Evolutionary conservation across 805 yeast genomes (phyloP).

Genomic region (Candida nonsorbophila): DNA sequence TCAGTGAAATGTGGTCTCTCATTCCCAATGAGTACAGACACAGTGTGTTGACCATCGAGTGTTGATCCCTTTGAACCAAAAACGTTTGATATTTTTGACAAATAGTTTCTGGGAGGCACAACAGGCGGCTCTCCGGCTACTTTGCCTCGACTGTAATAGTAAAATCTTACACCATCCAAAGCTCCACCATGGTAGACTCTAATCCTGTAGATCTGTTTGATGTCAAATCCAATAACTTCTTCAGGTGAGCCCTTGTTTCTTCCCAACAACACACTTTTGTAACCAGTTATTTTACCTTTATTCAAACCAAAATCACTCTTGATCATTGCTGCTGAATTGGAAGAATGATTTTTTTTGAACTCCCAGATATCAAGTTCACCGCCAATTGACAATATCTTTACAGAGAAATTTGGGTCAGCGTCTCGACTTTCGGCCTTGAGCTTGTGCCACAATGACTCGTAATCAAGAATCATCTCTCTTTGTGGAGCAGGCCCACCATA

Average conservation of each 20-base stretch:
- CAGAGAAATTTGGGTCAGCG: conserved; percentile 30
- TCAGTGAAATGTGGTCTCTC: conserved; percentile 50
- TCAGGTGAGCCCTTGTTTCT: conserved; percentile 15
- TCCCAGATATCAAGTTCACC: conserved; percentile 56
- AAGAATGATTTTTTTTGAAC: conserved; percentile 25
- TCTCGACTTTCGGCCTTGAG: conserved; percentile 20
- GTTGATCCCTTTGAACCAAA: background rate
- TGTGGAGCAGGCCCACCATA: conserved; percentile 62
- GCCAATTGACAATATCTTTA: conserved; percentile 56
- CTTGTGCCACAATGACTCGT: conserved; percentile 29
- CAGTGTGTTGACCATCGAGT: conserved; percentile 4
- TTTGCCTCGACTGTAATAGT: conserved; percentile 10
- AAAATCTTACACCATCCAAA: conserved; percentile 73
- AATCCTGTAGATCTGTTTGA: conserved; percentile 41
- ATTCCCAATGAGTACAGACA: conserved; percentile 42
- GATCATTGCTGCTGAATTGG: conserved; percentile 22
- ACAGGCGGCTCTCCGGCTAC: conserved; percentile 26
- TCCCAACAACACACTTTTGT: conserved; percentile 33
- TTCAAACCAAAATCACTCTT: conserved; percentile 38
- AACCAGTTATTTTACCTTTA: conserved; percentile 32
- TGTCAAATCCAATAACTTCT: conserved; percentile 25
- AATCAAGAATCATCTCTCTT: conserved; percentile 43
- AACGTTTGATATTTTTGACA: conserved; percentile 2
- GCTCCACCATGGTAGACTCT: conserved; percentile 73
- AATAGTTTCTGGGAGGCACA: conserved; percentile 36